Conservation (phyloP, 148 eudicot genomes). For the Selenicereus undatus region DNA sequence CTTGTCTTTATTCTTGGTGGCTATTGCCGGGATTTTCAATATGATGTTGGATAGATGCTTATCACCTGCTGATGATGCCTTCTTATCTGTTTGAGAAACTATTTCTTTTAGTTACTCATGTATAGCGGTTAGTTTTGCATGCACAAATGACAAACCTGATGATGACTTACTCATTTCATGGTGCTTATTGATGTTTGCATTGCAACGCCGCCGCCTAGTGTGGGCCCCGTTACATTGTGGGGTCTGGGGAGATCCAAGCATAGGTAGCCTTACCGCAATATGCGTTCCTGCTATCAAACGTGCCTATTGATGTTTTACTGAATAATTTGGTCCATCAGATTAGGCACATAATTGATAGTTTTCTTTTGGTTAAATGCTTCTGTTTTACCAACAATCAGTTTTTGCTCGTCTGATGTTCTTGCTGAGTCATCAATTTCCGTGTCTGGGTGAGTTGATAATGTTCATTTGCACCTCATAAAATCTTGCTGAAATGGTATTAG, state of each 20-base stretch:
- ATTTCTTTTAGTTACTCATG: background rate
- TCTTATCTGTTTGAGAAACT: background rate
- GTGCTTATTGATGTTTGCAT: background rate
- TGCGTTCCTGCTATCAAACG: background rate
- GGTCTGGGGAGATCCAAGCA: too few relatives aligned
- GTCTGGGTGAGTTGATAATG: too few relatives aligned
- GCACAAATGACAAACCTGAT: background rate
- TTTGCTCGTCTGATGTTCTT: background rate
- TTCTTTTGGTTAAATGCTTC: background rate
- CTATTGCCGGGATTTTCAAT: background rate
- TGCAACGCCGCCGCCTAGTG: too few relatives aligned
- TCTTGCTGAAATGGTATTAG: too few relatives aligned
- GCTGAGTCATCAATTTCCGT: background rate
- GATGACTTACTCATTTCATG: background rate
- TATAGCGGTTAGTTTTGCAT: background rate
- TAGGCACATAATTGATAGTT: background rate
- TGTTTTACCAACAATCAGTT: background rate
- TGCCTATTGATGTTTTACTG: background rate
- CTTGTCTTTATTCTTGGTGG: background rate
- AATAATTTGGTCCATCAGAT: background rate
- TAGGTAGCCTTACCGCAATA: too few relatives aligned
- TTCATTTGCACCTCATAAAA: too few relatives aligned
- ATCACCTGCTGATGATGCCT: background rate
- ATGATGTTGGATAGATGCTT: too few relatives aligned
- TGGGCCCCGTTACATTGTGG: too few relatives aligned